These are phyloP conservation scores for Zarea fungicola DNA, from an alignment of 2,329 filamentous ascomycete genomes.

Conservation along the genomic window DNA sequence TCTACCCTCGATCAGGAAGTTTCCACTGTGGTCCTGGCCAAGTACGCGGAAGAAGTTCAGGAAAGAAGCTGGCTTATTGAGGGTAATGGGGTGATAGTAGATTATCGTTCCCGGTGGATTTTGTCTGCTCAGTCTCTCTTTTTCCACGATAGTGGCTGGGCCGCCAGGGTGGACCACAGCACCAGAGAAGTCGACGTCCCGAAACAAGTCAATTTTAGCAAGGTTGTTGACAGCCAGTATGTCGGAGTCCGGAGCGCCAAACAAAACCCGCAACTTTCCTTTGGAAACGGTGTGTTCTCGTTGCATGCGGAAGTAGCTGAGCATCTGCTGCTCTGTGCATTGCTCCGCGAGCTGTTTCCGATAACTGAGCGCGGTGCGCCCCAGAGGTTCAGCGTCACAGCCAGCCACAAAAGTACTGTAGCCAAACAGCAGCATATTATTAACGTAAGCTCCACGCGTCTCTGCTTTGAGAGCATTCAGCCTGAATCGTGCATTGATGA, in stretches of 20 bases:
- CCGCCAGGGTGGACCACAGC: constrained; percentile 20
- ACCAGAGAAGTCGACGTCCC: constrained; percentile 31
- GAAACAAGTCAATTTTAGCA: constrained; percentile 30
- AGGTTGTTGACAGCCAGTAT: constrained; percentile 36
- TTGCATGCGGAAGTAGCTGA: constrained; percentile 22
- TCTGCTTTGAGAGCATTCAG: constrained; percentile 17
- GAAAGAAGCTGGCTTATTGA: constrained; percentile 9
- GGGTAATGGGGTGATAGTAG: constrained; percentile 14
- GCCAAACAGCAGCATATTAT: constrained; percentile 22
- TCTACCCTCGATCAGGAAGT: neutral
- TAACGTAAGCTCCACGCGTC: constrained; percentile 20
- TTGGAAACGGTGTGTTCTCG: constrained; percentile 16
- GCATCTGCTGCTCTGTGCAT: constrained; percentile 28
- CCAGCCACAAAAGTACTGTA: constrained; percentile 20
- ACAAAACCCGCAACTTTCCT: constrained; percentile 20
- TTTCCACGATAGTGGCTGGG: neutral
- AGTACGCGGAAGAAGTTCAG: constrained; percentile 17
- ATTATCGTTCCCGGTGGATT: constrained; percentile 18
- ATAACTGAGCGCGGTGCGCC: constrained; percentile 24
- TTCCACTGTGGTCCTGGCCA: constrained; percentile 22
- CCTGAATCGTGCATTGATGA: constrained; percentile 24
- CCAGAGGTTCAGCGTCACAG: constrained; percentile 22
- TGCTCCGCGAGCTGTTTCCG: constrained; percentile 31
- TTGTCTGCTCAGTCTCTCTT: constrained; percentile 13
- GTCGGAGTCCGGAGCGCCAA: constrained; percentile 26